Percentiles rank a stretch among this genome's conserved stretches.
Conservation (phyloP, 768 basidiomycete genomes). For the Podaxis rugospora region DNA sequence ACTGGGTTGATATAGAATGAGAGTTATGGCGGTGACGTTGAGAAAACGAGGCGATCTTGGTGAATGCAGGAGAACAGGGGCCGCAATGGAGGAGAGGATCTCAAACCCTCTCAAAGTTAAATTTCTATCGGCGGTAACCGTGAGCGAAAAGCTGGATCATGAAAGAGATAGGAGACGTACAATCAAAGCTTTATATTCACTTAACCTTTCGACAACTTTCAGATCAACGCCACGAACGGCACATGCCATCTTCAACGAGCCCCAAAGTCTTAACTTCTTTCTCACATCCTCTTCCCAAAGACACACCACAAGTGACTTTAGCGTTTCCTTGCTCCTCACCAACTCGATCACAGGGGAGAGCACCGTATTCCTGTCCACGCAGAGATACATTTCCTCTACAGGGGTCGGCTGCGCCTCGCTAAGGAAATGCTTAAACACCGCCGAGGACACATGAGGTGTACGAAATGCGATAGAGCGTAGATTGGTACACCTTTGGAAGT, state of each 20-base stretch:
- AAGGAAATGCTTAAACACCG: constrained; percentile 7
- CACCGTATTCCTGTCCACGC: constrained; percentile 51
- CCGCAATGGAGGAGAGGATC: background rate
- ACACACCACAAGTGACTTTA: constrained; percentile 21
- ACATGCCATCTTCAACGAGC: constrained; percentile 59
- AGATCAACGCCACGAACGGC: constrained; percentile 57
- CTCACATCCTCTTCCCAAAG: constrained; percentile 35
- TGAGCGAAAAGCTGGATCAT: background rate
- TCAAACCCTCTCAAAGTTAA: constrained; percentile 3
- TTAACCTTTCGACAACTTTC: constrained; percentile 23
- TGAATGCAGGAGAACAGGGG: background rate
- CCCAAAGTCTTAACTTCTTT: constrained; percentile 45
- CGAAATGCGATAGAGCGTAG: constrained; percentile 8
- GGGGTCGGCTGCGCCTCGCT: constrained; percentile 32
- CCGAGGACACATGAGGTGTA: constrained; percentile 7
- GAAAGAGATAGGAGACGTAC: constrained; percentile 14
- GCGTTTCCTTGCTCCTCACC: constrained; percentile 38
- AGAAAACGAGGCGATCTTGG: background rate
- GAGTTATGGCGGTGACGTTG: background rate
- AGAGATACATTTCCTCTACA: constrained; percentile 43
- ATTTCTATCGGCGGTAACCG: background rate
- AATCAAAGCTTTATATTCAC: constrained; percentile 18
- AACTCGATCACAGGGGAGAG: constrained; percentile 52
- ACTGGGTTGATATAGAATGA: background rate
- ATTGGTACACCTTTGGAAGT: constrained; percentile 9